Percentiles rank a stretch among this genome's conserved stretches.
Evolutionary conservation across 2,329 filamentous ascomycete genomes (phyloP).

Genomic region (Aspergillus carbonarius): DNA sequence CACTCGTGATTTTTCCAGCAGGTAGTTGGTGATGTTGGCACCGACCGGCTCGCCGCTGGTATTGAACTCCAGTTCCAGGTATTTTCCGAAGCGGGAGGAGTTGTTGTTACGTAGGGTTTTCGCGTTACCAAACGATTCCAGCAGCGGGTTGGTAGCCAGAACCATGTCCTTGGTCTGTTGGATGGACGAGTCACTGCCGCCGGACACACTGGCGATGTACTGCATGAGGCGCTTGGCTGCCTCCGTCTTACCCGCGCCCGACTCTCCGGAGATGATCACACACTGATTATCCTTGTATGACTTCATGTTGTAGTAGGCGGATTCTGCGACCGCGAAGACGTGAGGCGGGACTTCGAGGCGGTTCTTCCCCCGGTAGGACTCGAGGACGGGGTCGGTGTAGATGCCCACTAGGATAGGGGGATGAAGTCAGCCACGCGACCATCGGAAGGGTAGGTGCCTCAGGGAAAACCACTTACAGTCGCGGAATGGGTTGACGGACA

Average conservation of each 20-base stretch:
- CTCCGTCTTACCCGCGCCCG: constrained; percentile 96
- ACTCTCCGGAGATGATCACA: constrained; percentile 98
- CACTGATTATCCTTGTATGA: constrained; percentile 99
- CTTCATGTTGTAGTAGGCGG: constrained; percentile 99
- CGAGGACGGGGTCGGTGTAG: constrained; percentile 91
- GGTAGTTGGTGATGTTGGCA: constrained; percentile 96
- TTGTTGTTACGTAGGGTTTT: constrained; percentile 99
- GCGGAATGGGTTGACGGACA: constrained; percentile 97
- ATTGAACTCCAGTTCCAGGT: constrained; percentile 97
- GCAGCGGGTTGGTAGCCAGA: constrained; percentile 91
- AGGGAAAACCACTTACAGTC: constrained; percentile 60
- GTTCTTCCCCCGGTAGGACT: constrained; percentile 96
- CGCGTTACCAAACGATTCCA: constrained; percentile 97
- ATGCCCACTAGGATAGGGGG: constrained; percentile 68
- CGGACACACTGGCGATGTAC: constrained; percentile 97
- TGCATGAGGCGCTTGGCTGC: constrained; percentile 99
- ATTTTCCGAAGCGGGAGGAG: constrained; percentile 97
- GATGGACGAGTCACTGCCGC: constrained; percentile 78
- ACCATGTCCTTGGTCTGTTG: constrained; percentile 99
- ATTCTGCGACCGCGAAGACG: constrained; percentile 96
- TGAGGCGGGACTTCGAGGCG: constrained; percentile 89
- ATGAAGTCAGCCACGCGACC: constrained; percentile 29
- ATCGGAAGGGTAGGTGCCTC: neutral
- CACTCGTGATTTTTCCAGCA: constrained; percentile 92
- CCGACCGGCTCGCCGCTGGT: constrained; percentile 85